A percentile compares a stretch with the other conserved stretches of the same genome.
These are phyloP conservation scores for Magnaporthiopsis poae DNA, from an alignment of 2,329 filamentous ascomycete genomes.

Conservation along the genomic window DNA sequence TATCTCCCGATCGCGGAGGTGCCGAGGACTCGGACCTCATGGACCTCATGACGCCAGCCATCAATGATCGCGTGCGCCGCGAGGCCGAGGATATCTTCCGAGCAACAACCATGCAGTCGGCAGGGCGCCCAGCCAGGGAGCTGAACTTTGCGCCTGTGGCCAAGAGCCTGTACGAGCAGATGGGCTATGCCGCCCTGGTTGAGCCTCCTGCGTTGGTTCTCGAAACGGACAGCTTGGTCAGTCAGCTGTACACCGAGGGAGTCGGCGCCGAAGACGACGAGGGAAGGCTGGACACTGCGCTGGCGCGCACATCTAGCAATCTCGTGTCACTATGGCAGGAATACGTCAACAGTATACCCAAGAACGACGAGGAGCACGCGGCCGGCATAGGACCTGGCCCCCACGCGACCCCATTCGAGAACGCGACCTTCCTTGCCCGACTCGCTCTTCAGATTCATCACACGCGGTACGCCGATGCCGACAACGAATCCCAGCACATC, in stretches of 20 bases:
- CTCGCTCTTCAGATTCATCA: conserved; percentile 74
- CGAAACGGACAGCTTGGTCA: conserved; percentile 62
- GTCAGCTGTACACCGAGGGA: conserved; percentile 53
- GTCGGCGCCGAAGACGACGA: conserved; percentile 46
- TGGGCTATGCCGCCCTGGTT: conserved; percentile 48
- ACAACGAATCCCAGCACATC: conserved; percentile 21
- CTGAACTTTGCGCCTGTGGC: conserved; percentile 62
- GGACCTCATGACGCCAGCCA: conserved; percentile 46
- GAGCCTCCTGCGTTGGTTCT: conserved; percentile 67
- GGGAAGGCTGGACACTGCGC: conserved; percentile 44
- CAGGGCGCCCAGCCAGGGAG: conserved; percentile 32
- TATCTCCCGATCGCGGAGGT: conserved; percentile 28
- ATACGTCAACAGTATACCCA: conserved; percentile 38
- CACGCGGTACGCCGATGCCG: conserved; percentile 34
- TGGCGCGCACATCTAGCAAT: conserved; percentile 43
- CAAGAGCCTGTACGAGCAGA: conserved; percentile 54
- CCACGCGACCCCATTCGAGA: conserved; percentile 54
- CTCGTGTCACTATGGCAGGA: conserved; percentile 48
- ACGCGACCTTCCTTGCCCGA: conserved; percentile 69
- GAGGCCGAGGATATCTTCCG: conserved; percentile 49
- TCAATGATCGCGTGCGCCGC: conserved; percentile 39
- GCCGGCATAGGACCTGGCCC: conserved; percentile 57
- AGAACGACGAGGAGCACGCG: conserved; percentile 42
- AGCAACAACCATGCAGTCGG: conserved; percentile 38
- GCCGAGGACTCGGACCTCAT: conserved; percentile 42